These are phyloP conservation scores for Candida nemodendra DNA, from an alignment of 805 yeast species.

Conservation along the genomic window DNA sequence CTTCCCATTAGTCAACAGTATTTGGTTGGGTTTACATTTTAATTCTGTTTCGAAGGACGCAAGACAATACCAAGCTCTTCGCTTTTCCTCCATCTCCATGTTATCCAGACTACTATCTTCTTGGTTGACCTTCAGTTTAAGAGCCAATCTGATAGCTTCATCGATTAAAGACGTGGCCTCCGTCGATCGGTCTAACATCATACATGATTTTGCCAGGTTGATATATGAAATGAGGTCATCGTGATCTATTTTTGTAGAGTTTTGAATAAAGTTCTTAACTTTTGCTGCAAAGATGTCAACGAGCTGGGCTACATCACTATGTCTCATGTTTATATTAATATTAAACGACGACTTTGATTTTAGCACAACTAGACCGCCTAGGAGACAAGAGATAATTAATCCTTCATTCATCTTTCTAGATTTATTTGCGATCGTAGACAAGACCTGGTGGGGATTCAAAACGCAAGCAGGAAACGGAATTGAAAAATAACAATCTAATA, in stretches of 20 bases:
- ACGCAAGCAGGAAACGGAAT: constrained; percentile 9
- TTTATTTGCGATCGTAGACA: constrained; percentile 2
- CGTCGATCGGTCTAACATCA: constrained; percentile 7
- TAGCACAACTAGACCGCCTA: constrained; percentile 5
- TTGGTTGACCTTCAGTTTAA: constrained; percentile 15
- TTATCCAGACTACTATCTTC: constrained; percentile 10
- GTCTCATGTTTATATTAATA: too few species aligned
- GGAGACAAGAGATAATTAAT: constrained; percentile 9
- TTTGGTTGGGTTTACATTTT: constrained; percentile 1
- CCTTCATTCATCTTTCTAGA: constrained; percentile 11
- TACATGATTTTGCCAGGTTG: constrained; percentile 15
- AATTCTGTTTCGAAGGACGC: constrained; percentile 11
- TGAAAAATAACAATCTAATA: constrained; percentile 14
- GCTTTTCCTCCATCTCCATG: constrained; percentile 9
- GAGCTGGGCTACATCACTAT: constrained; percentile 1
- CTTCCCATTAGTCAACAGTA: constrained; percentile 1
- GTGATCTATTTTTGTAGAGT: constrained; percentile 14
- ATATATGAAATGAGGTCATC: constrained; percentile 19
- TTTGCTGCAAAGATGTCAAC: constrained; percentile 6
- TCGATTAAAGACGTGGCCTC: constrained; percentile 13
- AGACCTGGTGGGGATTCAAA: constrained; percentile 7
- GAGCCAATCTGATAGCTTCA: constrained; percentile 13
- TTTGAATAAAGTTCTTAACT: constrained; percentile 9
- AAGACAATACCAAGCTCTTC: constrained; percentile 15
- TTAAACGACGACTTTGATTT: neutral